These are phyloP conservation scores for Incumbomyces delicatus DNA, from an alignment of 2,329 filamentous ascomycete genomes.

Conservation along the genomic window DNA sequence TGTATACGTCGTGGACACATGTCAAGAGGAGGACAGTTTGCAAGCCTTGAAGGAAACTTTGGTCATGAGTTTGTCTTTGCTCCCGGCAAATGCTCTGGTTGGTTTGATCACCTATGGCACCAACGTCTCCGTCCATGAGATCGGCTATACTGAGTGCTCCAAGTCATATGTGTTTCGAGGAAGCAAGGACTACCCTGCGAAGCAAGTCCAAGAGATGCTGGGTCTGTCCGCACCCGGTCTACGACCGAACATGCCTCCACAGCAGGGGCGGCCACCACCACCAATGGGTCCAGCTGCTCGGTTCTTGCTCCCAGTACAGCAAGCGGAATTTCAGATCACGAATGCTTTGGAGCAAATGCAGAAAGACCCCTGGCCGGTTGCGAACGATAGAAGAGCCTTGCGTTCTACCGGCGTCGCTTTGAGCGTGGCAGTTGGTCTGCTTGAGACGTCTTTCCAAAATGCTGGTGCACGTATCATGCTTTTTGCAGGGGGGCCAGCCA, in stretches of 20 bases:
- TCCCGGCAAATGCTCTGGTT: slow-evolving; percentile 55
- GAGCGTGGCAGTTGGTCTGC: slow-evolving; percentile 81
- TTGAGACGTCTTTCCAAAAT: slow-evolving; percentile 94
- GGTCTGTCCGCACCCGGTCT: slow-evolving; percentile 64
- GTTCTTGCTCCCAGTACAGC: slow-evolving; percentile 87
- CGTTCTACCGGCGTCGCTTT: slow-evolving; percentile 94
- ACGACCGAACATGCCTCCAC: slow-evolving; percentile 62
- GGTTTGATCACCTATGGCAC: slow-evolving; percentile 67
- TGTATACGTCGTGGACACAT: slow-evolving; percentile 59
- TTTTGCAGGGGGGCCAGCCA: slow-evolving; percentile 88
- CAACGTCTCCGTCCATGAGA: slow-evolving; percentile 90
- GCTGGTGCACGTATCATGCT: slow-evolving; percentile 93
- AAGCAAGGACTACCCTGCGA: slow-evolving; percentile 94
- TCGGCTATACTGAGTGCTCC: slow-evolving; percentile 94
- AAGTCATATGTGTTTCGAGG: slow-evolving; percentile 98
- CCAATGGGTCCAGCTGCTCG: slow-evolving; percentile 73
- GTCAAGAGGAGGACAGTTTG: slow-evolving; percentile 58
- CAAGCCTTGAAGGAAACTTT: slow-evolving; percentile 58
- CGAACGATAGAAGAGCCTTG: slow-evolving; percentile 80
- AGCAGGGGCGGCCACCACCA: slow-evolving; percentile 62
- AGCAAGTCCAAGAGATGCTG: slow-evolving; percentile 99
- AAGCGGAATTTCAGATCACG: slow-evolving; percentile 94
- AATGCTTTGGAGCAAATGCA: slow-evolving; percentile 92
- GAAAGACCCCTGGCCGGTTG: slow-evolving; percentile 94
- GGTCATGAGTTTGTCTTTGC: slow-evolving; percentile 55